Base-by-base conservation (phyloP, 306 rosid species). In the Luffa acutangula region DNA sequence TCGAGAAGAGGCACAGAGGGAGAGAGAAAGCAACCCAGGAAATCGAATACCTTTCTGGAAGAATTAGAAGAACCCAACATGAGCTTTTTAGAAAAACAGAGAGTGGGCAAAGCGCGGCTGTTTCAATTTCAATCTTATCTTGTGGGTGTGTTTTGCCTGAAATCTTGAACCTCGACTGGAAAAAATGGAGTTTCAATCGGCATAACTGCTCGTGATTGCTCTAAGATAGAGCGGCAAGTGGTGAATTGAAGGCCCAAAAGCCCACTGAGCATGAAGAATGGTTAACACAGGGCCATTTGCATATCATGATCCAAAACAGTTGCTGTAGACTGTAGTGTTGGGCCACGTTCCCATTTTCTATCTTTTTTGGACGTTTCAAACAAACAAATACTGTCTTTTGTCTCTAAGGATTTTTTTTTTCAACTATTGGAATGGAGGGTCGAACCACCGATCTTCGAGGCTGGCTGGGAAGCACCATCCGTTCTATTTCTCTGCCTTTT, bases 51-150 rank as follows among this genome's bases (percentile, higher is more conserved):
- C 78, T 74, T 51, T 51, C 10, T 74, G 21, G 78, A 33, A 31
- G 78, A 48, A 51, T 51, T 33, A 8, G 78, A 74, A 49, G 78
- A 51, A 49, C 62, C 15, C 78, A 74, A 51, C 78, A 74, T 73
- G 78, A 73, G 60, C 14, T 17, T 51, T 34, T 48, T 6, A 6
- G 18, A 21, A 48, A 21, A 45, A 6, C 42, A 52, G 41, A 21
- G 41, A n/a, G 34, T 11, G 53, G 48, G 72, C 8, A 37, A 65
- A 15, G 71, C 71, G 46, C 71, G 10, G 46, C 10, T 7, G 48
- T 37, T 15, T 65, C 75, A 8, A n/a, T 67, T 17, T 43, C 52
- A 69, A 42, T 69, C 75, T 69, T 69, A 69, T 69, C 52, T 69
- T 18, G 75, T 69, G 75, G 36, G 56, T n/a, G 76, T 63, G n/a